phyloP scores from a whole-genome alignment of 2,329 filamentous ascomycete species.

The Delphinella strobiligena region DNA sequence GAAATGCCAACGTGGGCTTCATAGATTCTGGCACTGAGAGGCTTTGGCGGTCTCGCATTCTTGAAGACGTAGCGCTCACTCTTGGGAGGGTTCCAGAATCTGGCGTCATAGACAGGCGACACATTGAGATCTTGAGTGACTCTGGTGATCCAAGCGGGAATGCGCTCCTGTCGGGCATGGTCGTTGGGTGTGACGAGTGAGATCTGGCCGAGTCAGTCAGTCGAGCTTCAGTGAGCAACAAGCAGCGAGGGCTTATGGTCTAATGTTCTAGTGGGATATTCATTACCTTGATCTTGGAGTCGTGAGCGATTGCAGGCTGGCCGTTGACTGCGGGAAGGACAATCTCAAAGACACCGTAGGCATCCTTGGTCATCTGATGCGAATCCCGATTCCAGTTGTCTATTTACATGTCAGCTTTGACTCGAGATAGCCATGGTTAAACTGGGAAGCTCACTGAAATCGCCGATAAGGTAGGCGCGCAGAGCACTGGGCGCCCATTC shows the following conservation, averaged over 20 bases:
- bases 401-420: conserved; percentile 23
- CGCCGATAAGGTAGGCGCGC: conserved; percentile 76
- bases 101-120: conserved; percentile 85
- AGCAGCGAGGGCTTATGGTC: no score
- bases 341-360: conserved; percentile 80
- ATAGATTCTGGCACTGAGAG: conserved; percentile 78
- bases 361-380: conserved; percentile 76
- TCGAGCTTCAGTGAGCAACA: no score
- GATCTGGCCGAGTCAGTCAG: conserved; percentile 1
- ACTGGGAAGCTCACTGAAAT: conserved; percentile 64
- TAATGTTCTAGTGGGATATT: no score
- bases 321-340: conserved; percentile 62
- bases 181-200: conserved; percentile 69
- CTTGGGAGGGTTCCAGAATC: conserved; percentile 89
- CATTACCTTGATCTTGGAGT: conserved; percentile 89
- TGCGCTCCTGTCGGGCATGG: conserved; percentile 64
- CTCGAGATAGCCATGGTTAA: conserved; percentile 5
- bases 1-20: conserved; percentile 99
- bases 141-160: conserved; percentile 95
- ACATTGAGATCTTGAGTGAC: conserved; percentile 86
- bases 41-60: conserved; percentile 69
- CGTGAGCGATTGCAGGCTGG: conserved; percentile 70
- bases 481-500: conserved; percentile 94
- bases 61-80: conserved; percentile 73
- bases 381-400: conserved; percentile 77